Evolutionary conservation across 1,139 yeast species (phyloP).

Genomic region (Sugiyamaella novakii): DNA sequence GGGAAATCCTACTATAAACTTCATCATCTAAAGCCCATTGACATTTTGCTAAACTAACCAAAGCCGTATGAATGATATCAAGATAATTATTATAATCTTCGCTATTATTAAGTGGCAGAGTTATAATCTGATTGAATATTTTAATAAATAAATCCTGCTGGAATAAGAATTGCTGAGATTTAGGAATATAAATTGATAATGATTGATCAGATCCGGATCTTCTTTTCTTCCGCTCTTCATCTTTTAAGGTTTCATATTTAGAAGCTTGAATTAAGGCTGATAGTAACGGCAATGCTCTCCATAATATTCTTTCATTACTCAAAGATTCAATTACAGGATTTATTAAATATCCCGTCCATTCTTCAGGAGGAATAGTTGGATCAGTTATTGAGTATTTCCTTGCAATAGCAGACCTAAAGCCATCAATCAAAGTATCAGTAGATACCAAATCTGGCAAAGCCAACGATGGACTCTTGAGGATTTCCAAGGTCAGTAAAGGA

Average conservation of each 20-base stretch:
- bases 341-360: constrained; percentile 52
- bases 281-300: constrained; percentile 61
- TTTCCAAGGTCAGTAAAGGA: constrained; percentile 52
- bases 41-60: constrained; percentile 17
- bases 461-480: constrained; percentile 49
- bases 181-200: constrained; percentile 2
- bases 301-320: constrained; percentile 37
- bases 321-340: constrained; percentile 41
- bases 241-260: constrained; percentile 26
- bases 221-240: constrained; percentile 47
- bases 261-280: constrained; percentile 49
- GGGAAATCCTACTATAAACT: neutral
- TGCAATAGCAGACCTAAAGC: constrained; percentile 47
- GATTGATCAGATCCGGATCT: constrained; percentile 1
- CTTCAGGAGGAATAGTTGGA: constrained; percentile 59
- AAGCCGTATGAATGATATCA: constrained; percentile 18
- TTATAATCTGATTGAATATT: constrained; percentile 21
- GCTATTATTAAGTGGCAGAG: constrained; percentile 7
- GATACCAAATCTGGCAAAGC: constrained; percentile 25
- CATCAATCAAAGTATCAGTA: constrained; percentile 39
- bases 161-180: constrained; percentile 7
- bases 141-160: constrained; percentile 26
- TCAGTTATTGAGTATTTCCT: constrained; percentile 60
- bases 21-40: constrained; percentile 19
- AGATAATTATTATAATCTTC: constrained; percentile 1